A percentile compares a stretch with the other conserved stretches of the same genome.
phyloP scores from a whole-genome alignment of 345 rosid species.

The Boechera divaricarpa region DNA sequence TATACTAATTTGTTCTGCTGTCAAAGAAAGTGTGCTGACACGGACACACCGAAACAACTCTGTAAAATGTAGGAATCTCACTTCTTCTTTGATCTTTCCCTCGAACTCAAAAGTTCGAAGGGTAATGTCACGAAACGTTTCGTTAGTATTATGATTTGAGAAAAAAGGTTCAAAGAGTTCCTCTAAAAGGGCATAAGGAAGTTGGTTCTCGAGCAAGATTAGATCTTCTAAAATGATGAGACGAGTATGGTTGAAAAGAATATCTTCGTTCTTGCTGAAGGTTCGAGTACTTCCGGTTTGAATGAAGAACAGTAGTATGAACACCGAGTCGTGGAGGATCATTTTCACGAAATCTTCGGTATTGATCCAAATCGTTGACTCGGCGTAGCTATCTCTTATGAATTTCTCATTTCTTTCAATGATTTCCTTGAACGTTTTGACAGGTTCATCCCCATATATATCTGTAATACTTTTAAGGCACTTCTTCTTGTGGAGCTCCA shows the following conservation, averaged over 20 bases:
- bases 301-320: not conserved
- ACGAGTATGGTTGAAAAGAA: too few relatives aligned
- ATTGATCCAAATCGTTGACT: not conserved
- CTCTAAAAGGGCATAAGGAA: not conserved
- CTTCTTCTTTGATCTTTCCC: too few relatives aligned
- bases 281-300: not conserved
- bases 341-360: not conserved
- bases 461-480: too few relatives aligned
- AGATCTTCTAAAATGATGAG: not conserved
- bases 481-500: not conserved
- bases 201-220: not conserved
- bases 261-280: not conserved
- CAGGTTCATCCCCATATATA: too few relatives aligned
- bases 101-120: not conserved
- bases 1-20: not conserved
- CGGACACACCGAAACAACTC: conserved; percentile 36
- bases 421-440: not conserved
- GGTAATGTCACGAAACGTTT: not conserved
- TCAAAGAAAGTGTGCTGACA: conserved; percentile 28
- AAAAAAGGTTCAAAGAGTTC: not conserved
- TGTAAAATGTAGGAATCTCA: conserved; percentile 33
- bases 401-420: not conserved
- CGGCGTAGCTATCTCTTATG: not conserved
- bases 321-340: not conserved
- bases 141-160: not conserved